Evolutionary conservation across 1,284 basidiomycete genomes (phyloP).

Genomic region (Sporisorium reilianum): DNA sequence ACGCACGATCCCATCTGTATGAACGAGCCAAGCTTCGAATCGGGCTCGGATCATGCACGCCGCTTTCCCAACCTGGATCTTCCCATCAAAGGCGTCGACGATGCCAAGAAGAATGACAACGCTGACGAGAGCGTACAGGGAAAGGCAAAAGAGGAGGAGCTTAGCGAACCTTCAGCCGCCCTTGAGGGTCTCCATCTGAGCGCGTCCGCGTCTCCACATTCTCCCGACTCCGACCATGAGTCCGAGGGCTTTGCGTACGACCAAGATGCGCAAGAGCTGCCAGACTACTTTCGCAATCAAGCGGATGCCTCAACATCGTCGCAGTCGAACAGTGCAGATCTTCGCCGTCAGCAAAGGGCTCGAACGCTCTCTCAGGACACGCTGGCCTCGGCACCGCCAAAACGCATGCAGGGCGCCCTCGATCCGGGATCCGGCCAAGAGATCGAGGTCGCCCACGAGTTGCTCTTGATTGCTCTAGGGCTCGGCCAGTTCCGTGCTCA

Average conservation of each 20-base stretch:
- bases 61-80: conserved; percentile 45
- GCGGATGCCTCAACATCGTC: neutral
- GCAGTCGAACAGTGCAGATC: conserved; percentile 7
- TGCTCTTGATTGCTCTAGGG: conserved; percentile 59
- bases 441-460: conserved; percentile 57
- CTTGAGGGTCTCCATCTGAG: conserved; percentile 18
- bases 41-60: conserved; percentile 37
- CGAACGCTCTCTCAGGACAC: conserved; percentile 22
- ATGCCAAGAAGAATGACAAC: conserved; percentile 1
- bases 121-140: neutral
- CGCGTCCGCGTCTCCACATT: conserved; percentile 13
- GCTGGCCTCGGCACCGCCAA: conserved; percentile 10
- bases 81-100: conserved; percentile 47
- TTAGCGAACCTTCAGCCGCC: conserved; percentile 9
- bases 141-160: neutral
- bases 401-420: conserved; percentile 41
- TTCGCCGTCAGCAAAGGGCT: conserved; percentile 17
- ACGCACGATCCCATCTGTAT: conserved; percentile 19
- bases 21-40: conserved; percentile 43
- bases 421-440: conserved; percentile 38
- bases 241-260: conserved; percentile 50
- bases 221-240: conserved; percentile 16
- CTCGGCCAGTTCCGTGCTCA: conserved; percentile 60
- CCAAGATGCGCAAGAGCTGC: conserved; percentile 50
- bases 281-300: conserved; percentile 27